Evolutionary conservation across 306 rosid species (phyloP).

Genomic region (Psophocarpus tetragonolobus): DNA sequence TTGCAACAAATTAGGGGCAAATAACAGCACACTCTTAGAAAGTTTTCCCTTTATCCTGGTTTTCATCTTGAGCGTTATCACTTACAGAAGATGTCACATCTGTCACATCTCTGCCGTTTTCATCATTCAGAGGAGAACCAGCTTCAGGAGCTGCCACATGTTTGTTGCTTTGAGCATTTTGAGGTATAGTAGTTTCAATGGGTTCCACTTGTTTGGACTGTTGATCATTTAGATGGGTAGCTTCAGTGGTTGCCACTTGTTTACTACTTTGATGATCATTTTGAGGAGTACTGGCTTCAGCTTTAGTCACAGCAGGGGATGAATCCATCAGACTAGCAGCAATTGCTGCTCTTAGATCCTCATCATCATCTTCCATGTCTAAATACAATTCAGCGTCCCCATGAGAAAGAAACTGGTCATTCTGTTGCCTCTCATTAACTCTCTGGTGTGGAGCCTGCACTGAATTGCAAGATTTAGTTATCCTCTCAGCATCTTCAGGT

Average conservation of each 20-base stretch:
- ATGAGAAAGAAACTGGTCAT: conserved; percentile 43
- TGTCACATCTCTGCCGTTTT: conserved; percentile 24
- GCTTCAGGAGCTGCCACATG: conserved; percentile 28
- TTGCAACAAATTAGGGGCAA: conserved; percentile 30
- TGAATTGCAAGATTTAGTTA: conserved; percentile 84
- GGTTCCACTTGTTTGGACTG: conserved; percentile 7
- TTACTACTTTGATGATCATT: conserved; percentile 41
- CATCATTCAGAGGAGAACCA: conserved; percentile 32
- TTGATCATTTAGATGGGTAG: conserved; percentile 18
- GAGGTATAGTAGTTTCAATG: conserved; percentile 17
- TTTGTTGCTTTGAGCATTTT: conserved; percentile 33
- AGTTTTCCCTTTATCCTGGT: conserved; percentile 40
- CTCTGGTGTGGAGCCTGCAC: conserved; percentile 59
- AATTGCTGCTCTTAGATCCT: conserved; percentile 90
- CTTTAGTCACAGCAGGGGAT: conserved; percentile 39
- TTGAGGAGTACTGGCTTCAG: conserved; percentile 40
- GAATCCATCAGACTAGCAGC: conserved; percentile 86
- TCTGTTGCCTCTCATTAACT: conserved; percentile 41
- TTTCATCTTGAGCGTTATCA: conserved; percentile 41
- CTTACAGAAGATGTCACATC: conserved; percentile 26
- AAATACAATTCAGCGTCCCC: conserved; percentile 59
- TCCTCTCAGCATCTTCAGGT: conserved; percentile 96
- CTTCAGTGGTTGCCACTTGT: conserved; percentile 27
- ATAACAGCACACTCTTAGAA: conserved; percentile 29
- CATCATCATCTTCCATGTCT: conserved; percentile 84